Base-by-base conservation (phyloP, 129 eudicot species). In the Flaveria brownii region DNA sequence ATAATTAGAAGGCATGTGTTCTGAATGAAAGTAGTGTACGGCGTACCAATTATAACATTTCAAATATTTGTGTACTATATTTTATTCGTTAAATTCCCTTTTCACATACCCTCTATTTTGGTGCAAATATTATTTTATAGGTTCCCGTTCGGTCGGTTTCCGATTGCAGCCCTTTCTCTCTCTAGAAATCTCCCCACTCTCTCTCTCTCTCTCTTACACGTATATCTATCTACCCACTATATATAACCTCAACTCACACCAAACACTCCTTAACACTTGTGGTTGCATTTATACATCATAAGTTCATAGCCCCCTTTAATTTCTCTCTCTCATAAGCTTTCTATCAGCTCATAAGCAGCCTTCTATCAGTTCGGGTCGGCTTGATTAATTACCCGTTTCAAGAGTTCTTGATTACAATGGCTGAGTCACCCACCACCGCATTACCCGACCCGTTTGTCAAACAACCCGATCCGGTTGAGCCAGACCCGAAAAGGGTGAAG, bases 401-500 rank as follows among this genome's bases (percentile, higher is more conserved):
- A 17, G 41, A 68, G 30, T 17, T 42, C 51, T 51, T 56, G 36
- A 64, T 25, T 5, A 70, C 7, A 26, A 30, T 64, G 51, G 72
- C 72, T 72, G 26, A 22, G 67, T 49, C 74, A 0, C 73, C 68
- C 41, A 50, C 76, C 67, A 64, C 73, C 0, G 76, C 81, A 68
- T 77, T 81, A 2, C 41, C 75, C 0, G 77, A 70, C 75, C 78
- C 82, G 33, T 82, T 67, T 51, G 30, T 28, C 46, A 77, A 41
- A 22, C 36, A 47, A 78, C 20, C 56, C 22, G 52, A 68, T 17
- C 50, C 55, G 9, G 3, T 57, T 17, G 80, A 78, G 65, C 77
- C 79, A 7, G 65, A 82, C 54, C 85, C 85, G 10, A 86, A 77
- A 70, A 80, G 78, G 46, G 0, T 45, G 11, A 85, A 82, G 55